Conservation (phyloP, 805 yeast genomes). For the Saccharomyces cerevisiae region DNA sequence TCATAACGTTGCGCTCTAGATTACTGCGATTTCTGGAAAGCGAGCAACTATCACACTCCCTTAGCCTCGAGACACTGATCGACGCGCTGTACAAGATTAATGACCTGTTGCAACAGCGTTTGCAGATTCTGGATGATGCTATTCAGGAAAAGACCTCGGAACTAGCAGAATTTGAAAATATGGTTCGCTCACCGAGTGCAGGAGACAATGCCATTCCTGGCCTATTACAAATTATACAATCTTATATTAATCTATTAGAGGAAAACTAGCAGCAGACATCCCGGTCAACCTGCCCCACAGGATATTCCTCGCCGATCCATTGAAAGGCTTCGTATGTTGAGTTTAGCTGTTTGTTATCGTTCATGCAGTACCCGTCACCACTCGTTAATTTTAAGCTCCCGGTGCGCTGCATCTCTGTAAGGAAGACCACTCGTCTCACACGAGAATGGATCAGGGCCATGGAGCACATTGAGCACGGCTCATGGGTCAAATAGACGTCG, state of each 20-base stretch:
- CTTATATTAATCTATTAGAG: constrained; percentile 2
- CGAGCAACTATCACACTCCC: neutral
- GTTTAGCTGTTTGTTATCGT: constrained; percentile 65
- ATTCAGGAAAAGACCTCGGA: neutral
- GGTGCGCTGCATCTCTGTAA: constrained; percentile 39
- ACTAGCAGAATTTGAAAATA: neutral
- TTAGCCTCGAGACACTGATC: neutral
- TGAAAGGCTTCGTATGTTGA: constrained; percentile 83
- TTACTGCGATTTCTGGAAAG: neutral
- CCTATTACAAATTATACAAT: neutral
- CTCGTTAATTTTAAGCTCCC: constrained; percentile 51
- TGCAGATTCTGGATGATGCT: neutral
- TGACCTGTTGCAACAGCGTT: neutral
- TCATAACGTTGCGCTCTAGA: neutral
- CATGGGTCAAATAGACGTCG: constrained; percentile 83
- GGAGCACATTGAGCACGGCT: constrained; percentile 93
- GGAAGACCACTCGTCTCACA: constrained; percentile 57
- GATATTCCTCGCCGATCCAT: constrained; percentile 43
- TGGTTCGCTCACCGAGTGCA: neutral
- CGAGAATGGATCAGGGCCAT: constrained; percentile 95
- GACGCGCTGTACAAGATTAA: neutral
- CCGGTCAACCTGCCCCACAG: constrained; percentile 17
- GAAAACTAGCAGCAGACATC: constrained; percentile 19
- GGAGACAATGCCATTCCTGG: neutral
- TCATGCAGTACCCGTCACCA: constrained; percentile 66